These are phyloP conservation scores for Chaetomium olivaceum DNA, from an alignment of 2,329 filamentous ascomycete species.

Conservation along the genomic window DNA sequence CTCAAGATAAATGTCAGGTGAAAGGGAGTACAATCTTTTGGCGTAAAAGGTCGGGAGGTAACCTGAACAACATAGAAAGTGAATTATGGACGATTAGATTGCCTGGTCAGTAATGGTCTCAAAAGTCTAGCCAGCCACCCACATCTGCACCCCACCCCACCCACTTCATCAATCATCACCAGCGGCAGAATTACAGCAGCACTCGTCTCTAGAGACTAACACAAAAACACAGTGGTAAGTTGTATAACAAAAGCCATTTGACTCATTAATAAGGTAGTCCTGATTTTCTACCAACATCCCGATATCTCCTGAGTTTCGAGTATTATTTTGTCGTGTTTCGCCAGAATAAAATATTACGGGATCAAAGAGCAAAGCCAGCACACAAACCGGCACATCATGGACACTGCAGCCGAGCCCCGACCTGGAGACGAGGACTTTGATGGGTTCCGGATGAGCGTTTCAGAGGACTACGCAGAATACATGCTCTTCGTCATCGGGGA, in stretches of 20 bases:
- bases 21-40: not conserved
- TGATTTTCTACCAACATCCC: not conserved
- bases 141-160: not conserved
- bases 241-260: not conserved
- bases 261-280: not conserved
- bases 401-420: slow-evolving; percentile 27
- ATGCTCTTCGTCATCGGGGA: slow-evolving; percentile 70
- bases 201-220: not conserved
- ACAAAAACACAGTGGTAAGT: not conserved
- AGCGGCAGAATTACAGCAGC: not conserved
- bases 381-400: slow-evolving; percentile 14
- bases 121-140: not conserved
- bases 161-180: not conserved
- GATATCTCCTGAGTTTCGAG: not conserved
- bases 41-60: not conserved
- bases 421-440: slow-evolving; percentile 35
- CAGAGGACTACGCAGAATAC: slow-evolving; percentile 87
- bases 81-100: not conserved
- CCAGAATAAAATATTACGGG: not conserved
- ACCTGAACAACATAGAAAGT: not conserved
- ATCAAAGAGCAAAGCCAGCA: not conserved
- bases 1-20: not conserved
- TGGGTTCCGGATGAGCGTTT: slow-evolving; percentile 49
- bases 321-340: not conserved
- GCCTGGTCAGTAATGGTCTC: not conserved